Evolutionary conservation across 1,284 basidiomycete species (phyloP).

Genomic region (Ustilago shanxiensis): DNA sequence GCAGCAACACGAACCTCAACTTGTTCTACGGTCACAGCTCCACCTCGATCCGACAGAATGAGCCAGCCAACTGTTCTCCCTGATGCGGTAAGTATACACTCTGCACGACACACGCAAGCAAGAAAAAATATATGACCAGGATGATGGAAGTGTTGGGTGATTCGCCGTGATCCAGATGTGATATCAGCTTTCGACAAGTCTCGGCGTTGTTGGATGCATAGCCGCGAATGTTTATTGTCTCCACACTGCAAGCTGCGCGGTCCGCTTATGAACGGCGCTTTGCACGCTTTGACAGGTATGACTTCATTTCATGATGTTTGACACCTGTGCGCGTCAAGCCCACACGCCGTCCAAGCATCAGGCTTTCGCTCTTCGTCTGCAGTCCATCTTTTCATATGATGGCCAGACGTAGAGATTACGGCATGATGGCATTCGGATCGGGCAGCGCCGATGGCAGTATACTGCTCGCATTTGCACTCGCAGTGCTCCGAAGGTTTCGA

Average conservation of each 20-base stretch:
- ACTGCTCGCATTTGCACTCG: neutral
- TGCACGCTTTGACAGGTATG: constrained; percentile 4
- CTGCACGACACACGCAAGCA: neutral
- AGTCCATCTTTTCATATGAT: neutral
- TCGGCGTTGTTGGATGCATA: constrained; percentile 8
- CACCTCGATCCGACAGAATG: neutral
- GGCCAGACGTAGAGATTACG: too few relatives aligned
- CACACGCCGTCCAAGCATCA: neutral
- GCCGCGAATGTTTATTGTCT: neutral
- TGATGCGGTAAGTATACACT: constrained; percentile 25
- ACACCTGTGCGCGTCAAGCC: neutral
- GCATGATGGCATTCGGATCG: neutral
- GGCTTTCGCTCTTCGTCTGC: neutral
- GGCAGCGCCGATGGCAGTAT: neutral
- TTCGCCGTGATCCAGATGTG: neutral
- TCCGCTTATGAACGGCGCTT: neutral
- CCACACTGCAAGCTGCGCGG: neutral
- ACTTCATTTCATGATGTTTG: constrained; percentile 10
- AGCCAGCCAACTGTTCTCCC: constrained; percentile 3
- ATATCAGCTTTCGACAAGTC: neutral
- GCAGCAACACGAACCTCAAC: constrained; percentile 1
- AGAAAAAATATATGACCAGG: neutral
- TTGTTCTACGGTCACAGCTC: neutral
- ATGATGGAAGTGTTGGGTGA: constrained; percentile 12
- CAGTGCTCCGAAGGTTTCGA: neutral